A percentile compares a stretch with the other conserved stretches of the same genome.
These are phyloP conservation scores for Blastobotrys petasosporus DNA, from an alignment of 1,139 yeast genomes.

Conservation along the genomic window DNA sequence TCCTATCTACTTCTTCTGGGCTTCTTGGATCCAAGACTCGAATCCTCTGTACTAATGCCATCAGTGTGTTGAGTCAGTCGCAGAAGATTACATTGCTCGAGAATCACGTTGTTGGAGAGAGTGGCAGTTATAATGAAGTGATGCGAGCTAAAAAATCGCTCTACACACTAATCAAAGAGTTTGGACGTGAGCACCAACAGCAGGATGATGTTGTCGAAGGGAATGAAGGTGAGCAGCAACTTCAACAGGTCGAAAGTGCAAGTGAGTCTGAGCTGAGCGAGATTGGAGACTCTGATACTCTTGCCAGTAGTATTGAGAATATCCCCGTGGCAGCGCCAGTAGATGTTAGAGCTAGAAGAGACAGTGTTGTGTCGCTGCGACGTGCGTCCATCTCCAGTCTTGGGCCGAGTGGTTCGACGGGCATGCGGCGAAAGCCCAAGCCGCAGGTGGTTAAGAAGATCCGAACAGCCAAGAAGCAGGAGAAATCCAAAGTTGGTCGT, in stretches of 20 bases:
- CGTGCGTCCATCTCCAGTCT: constrained; percentile 40
- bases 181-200: constrained; percentile 29
- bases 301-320: constrained; percentile 10
- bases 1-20: constrained; percentile 44
- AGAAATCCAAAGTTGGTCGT: constrained; percentile 77
- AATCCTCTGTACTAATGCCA: constrained; percentile 73
- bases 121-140: constrained; percentile 27
- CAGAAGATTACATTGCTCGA: constrained; percentile 54
- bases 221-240: neutral
- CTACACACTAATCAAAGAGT: constrained; percentile 30
- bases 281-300: constrained; percentile 10
- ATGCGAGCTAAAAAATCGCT: constrained; percentile 23
- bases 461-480: constrained; percentile 35
- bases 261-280: constrained; percentile 8
- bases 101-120: constrained; percentile 48
- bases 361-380: constrained; percentile 8
- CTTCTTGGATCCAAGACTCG: constrained; percentile 64
- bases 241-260: constrained; percentile 4
- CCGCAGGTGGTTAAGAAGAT: constrained; percentile 16
- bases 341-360: neutral
- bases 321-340: neutral
- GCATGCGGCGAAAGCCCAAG: constrained; percentile 32
- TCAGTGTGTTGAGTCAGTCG: constrained; percentile 66
- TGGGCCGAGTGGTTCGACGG: constrained; percentile 63
- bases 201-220: neutral